phyloP scores from a whole-genome alignment of 2,329 filamentous ascomycete genomes.

The Plenodomus lindquistii region DNA sequence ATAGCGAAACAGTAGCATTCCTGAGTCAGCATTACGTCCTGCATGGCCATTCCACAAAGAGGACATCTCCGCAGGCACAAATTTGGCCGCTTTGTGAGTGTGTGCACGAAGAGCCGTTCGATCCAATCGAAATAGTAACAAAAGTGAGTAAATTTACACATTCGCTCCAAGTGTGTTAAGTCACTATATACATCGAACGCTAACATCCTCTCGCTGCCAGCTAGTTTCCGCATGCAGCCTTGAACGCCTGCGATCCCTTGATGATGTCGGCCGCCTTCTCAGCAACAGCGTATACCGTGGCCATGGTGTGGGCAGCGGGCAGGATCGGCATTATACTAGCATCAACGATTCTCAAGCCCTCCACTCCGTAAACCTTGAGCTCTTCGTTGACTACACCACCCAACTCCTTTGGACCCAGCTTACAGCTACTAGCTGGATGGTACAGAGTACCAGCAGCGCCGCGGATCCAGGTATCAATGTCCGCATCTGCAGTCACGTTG shows the following conservation, averaged over 20 bases:
- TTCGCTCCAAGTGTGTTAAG: too few relatives aligned
- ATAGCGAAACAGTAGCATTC: too few relatives aligned
- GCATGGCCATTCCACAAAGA: too few relatives aligned
- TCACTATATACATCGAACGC: too few relatives aligned
- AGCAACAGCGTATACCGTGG: conserved; percentile 23
- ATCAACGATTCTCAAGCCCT: conserved; percentile 23
- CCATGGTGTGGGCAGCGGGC: conserved; percentile 24
- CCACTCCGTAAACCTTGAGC: conserved; percentile 32
- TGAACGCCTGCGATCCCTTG: background rate
- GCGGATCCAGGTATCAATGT: conserved; percentile 21
- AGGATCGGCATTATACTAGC: conserved; percentile 23
- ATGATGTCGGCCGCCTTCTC: conserved; percentile 24
- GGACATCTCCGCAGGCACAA: too few relatives aligned
- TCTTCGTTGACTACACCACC: conserved; percentile 33
- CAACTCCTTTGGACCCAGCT: conserved; percentile 28
- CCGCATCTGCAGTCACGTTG: conserved; percentile 22
- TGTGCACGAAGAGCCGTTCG: too few relatives aligned
- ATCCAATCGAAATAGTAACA: too few relatives aligned
- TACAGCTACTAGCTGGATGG: conserved; percentile 31
- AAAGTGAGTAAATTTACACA: too few relatives aligned
- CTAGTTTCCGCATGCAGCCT: background rate
- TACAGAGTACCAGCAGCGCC: conserved; percentile 18
- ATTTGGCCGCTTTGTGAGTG: too few relatives aligned
- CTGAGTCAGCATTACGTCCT: too few relatives aligned
- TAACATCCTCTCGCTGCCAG: too few relatives aligned